Conservation (phyloP, 2,329 filamentous ascomycete species). For the Arthroderma sp. region DNA sequence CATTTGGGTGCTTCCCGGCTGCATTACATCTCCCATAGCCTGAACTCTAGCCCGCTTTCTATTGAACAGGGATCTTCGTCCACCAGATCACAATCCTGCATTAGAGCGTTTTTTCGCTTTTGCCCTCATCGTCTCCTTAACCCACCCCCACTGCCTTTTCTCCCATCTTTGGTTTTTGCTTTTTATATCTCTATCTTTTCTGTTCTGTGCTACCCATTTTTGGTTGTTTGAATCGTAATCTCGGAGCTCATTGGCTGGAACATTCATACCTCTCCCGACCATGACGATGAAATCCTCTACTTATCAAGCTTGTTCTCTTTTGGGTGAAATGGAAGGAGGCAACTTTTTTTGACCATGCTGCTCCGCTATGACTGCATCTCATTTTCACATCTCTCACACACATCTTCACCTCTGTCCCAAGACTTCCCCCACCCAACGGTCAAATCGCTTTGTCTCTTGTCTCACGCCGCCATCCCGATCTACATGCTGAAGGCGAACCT, state of each 20-base stretch:
- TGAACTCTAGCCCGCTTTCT: conserved; percentile 3
- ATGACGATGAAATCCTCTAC: conserved; percentile 1
- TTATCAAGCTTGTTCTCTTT: conserved; percentile 3
- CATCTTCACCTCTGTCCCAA: too few species aligned
- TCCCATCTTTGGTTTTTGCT: background rate
- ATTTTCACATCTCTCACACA: too few species aligned
- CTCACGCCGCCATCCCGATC: conserved; percentile 3
- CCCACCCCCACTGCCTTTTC: background rate
- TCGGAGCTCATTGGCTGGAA: conserved; percentile 5
- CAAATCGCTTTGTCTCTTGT: conserved; percentile 2
- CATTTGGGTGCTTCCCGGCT: conserved; percentile 4
- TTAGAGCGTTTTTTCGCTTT: conserved; percentile 4
- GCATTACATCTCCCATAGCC: conserved; percentile 2
- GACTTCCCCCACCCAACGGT: background rate
- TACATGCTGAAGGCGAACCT: background rate
- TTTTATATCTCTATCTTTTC: conserved; percentile 4
- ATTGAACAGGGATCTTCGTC: conserved; percentile 4
- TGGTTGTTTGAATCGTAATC: conserved; percentile 2
- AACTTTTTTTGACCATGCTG: background rate
- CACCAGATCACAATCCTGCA: conserved; percentile 4
- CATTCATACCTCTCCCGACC: background rate
- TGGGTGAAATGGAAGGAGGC: background rate
- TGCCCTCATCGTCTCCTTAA: background rate
- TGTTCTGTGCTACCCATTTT: conserved; percentile 6
- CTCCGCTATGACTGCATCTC: too few species aligned